Evolutionary conservation across 2,329 filamentous ascomycete species (phyloP).

Genomic region (Aspergillus brasiliensis): DNA sequence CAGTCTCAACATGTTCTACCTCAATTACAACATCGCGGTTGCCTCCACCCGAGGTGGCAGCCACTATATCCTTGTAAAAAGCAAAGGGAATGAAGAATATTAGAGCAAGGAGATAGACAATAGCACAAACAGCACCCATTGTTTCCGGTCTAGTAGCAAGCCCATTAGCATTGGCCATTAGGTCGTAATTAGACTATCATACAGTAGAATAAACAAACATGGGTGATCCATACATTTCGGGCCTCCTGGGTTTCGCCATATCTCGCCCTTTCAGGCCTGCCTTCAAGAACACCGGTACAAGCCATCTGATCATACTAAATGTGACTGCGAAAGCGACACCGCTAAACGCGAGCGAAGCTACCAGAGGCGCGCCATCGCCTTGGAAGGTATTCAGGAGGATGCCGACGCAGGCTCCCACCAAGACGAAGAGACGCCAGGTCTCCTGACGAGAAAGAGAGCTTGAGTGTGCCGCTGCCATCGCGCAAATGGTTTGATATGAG

Average conservation of each 20-base stretch:
- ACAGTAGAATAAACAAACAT: neutral
- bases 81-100: slow-evolving; percentile 95
- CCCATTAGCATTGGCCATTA: slow-evolving; percentile 8
- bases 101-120: slow-evolving; percentile 85
- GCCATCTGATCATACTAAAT: slow-evolving; percentile 89
- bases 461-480: slow-evolving; percentile 35
- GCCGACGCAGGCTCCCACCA: slow-evolving; percentile 69
- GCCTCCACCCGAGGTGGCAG: slow-evolving; percentile 88
- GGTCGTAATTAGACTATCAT: neutral
- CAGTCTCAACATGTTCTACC: slow-evolving; percentile 72
- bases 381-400: slow-evolving; percentile 78
- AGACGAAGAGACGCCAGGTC: slow-evolving; percentile 59
- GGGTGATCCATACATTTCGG: slow-evolving; percentile 65
- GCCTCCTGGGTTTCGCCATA: slow-evolving; percentile 73
- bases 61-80: slow-evolving; percentile 97
- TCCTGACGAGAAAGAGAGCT: slow-evolving; percentile 55
- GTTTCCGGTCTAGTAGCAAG: slow-evolving; percentile 70
- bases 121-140: slow-evolving; percentile 91
- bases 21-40: slow-evolving; percentile 84
- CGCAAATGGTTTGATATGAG: slow-evolving; percentile 8
- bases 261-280: slow-evolving; percentile 89
- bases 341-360: slow-evolving; percentile 85
- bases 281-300: slow-evolving; percentile 83
- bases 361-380: slow-evolving; percentile 82
- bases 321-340: slow-evolving; percentile 78